Percentiles rank a stretch among this genome's conserved stretches.
phyloP scores from a whole-genome alignment of 116 monocot species.

The Iris pallida region DNA sequence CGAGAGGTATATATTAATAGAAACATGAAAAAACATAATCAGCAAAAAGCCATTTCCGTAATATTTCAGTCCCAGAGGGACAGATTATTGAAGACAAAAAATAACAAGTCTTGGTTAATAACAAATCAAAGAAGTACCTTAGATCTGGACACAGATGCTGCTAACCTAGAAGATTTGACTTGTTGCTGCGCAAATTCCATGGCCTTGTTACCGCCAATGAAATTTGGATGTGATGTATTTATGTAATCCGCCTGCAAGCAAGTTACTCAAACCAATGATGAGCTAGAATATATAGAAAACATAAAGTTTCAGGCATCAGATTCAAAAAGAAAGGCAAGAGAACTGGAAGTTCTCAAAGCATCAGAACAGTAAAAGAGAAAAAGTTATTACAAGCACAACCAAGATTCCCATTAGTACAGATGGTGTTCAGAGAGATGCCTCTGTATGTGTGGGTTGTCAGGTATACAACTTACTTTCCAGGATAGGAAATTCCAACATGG shows the following conservation, averaged over 20 bases:
- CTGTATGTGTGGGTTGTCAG: too few species aligned
- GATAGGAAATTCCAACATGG: too few species aligned
- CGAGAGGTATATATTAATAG: neutral
- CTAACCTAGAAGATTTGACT: constrained; percentile 57
- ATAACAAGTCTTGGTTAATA: neutral
- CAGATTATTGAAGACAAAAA: neutral
- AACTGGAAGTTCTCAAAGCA: neutral
- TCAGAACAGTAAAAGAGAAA: neutral
- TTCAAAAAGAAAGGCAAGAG: neutral
- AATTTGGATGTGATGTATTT: constrained; percentile 95
- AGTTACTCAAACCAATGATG: constrained; percentile 8
- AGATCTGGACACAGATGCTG: constrained; percentile 38
- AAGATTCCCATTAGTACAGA: too few species aligned
- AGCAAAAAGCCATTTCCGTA: neutral
- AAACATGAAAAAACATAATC: constrained; percentile 1
- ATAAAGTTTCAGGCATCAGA: neutral
- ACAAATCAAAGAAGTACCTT: constrained; percentile 45
- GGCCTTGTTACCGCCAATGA: constrained; percentile 92
- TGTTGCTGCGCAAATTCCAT: constrained; percentile 82
- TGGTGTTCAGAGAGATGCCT: too few species aligned
- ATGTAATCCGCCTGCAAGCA: constrained; percentile 92
- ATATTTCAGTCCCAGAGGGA: neutral
- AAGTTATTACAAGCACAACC: neutral
- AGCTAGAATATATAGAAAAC: neutral
- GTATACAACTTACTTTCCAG: too few species aligned